phyloP scores from a whole-genome alignment of 2,329 filamentous ascomycete species.

The Lachnellula willkommii region DNA sequence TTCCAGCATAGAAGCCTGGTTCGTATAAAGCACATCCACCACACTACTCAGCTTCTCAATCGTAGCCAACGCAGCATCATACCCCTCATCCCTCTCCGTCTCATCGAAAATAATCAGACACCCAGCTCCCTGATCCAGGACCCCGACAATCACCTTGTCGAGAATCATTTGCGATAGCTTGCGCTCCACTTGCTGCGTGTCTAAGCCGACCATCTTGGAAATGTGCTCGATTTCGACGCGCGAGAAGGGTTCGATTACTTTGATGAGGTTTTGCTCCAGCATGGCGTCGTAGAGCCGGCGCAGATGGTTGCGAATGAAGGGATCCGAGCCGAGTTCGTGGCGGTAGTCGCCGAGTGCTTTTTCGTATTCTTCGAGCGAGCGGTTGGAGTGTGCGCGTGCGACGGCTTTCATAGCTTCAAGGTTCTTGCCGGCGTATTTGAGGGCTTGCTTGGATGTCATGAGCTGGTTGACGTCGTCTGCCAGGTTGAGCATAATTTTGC shows the following conservation, averaged over 20 bases:
- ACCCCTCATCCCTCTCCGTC: conserved; percentile 85
- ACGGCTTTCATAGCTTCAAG: conserved; percentile 99
- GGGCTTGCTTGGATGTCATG: conserved; percentile 91
- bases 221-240: conserved; percentile 95
- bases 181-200: conserved; percentile 93
- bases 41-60: conserved; percentile 97
- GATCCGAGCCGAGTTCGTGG: conserved; percentile 87
- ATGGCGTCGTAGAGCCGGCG: conserved; percentile 95
- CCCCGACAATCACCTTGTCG: conserved; percentile 97
- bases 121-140: conserved; percentile 93
- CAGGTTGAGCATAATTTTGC: conserved; percentile 99
- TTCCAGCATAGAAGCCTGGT: conserved; percentile 93
- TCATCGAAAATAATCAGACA: conserved; percentile 97
- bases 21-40: conserved; percentile 95
- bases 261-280: conserved; percentile 98
- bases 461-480: conserved; percentile 93
- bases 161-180: conserved; percentile 99
- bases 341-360: conserved; percentile 83
- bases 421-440: conserved; percentile 92
- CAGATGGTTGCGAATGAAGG: conserved; percentile 95
- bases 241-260: conserved; percentile 98
- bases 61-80: conserved; percentile 88
- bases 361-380: conserved; percentile 96
- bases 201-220: conserved; percentile 93
- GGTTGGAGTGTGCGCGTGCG: conserved; percentile 88